phyloP scores from a whole-genome alignment of 768 basidiomycete genomes.

The Mycena indigotica region DNA sequence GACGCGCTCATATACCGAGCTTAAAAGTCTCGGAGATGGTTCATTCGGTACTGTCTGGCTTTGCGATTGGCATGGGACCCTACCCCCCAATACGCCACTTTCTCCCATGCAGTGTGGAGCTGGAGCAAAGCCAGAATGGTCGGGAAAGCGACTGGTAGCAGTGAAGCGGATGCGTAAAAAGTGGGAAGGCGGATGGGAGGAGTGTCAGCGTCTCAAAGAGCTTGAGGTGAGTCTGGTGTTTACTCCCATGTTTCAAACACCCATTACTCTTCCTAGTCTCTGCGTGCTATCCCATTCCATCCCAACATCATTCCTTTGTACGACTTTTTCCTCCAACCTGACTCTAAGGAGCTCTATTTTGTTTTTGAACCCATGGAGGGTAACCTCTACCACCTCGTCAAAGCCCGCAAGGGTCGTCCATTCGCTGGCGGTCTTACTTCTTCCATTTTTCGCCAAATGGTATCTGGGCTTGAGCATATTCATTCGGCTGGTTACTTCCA shows the following conservation, averaged over 20 bases:
- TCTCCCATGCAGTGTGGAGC: conserved; percentile 97
- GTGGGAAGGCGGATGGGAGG: conserved; percentile 98
- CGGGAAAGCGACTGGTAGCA: conserved; percentile 91
- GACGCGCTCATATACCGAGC: conserved; percentile 85
- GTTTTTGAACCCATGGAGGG: conserved; percentile 99
- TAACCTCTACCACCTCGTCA: conserved; percentile 98
- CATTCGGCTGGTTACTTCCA: conserved; percentile 95
- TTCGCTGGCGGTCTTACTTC: conserved; percentile 97
- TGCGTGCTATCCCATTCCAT: conserved; percentile 92
- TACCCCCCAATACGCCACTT: conserved; percentile 87
- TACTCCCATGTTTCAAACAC: conserved; percentile 16
- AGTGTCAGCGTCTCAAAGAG: conserved; percentile 93
- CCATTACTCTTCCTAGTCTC: conserved; percentile 59
- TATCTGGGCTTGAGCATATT: conserved; percentile 88
- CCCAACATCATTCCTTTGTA: conserved; percentile 98
- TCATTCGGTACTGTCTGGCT: conserved; percentile 99
- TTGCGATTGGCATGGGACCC: conserved; percentile 97
- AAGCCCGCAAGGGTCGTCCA: conserved; percentile 90
- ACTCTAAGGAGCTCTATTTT: conserved; percentile 95
- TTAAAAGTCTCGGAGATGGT: conserved; percentile 97
- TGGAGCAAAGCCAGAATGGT: conserved; percentile 91
- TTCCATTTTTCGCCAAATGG: conserved; percentile 91
- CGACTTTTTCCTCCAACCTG: conserved; percentile 97
- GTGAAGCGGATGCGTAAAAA: conserved; percentile 98
- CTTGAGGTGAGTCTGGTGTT: conserved; percentile 68